These are phyloP conservation scores for Hyaloscypha variabilis DNA, from an alignment of 495 filamentous ascomycete genomes.

Conservation along the genomic window DNA sequence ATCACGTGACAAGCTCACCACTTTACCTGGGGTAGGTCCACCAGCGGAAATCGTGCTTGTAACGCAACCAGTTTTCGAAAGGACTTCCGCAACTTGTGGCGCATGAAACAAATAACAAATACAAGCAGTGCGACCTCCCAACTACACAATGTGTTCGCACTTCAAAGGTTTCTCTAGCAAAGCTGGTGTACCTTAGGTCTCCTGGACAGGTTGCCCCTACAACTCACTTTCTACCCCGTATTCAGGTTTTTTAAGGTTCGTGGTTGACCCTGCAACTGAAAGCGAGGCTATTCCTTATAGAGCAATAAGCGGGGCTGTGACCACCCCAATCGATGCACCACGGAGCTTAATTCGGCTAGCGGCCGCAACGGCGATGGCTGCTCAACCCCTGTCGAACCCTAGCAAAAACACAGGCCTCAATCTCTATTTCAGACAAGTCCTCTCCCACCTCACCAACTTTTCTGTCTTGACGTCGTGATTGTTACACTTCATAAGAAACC, in stretches of 20 bases:
- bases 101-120: not conserved
- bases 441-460: not conserved
- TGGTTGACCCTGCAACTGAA: not conserved
- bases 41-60: not conserved
- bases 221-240: not conserved
- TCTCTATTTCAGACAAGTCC: conserved; percentile 22
- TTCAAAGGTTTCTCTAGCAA: no score
- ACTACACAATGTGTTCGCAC: not conserved
- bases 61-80: not conserved
- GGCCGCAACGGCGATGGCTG: not conserved
- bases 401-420: conserved; percentile 16
- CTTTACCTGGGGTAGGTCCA: no score
- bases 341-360: not conserved
- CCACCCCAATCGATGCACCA: not conserved
- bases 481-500: not conserved
- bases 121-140: not conserved
- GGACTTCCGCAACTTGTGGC: not conserved
- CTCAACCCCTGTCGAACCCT: not conserved
- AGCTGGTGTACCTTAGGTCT: no score
- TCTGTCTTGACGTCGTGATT: not conserved
- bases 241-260: not conserved
- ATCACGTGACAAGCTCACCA: no score
- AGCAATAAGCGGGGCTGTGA: not conserved
- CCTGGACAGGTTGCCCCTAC: not conserved
- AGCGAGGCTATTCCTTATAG: not conserved